Evolutionary conservation across 306 rosid species (phyloP).

Genomic region (Ormosia emarginata): DNA sequence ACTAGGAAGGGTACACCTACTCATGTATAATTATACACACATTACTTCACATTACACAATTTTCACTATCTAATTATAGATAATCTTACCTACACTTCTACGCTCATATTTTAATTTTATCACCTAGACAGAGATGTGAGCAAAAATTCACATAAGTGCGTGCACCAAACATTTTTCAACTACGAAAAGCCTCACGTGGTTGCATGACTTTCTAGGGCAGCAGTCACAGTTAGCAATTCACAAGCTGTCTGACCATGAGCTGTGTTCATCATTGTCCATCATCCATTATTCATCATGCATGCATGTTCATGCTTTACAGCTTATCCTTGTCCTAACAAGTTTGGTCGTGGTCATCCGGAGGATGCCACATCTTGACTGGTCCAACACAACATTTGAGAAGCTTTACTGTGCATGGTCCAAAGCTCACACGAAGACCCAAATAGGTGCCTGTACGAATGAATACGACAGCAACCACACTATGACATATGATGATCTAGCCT

Average conservation of each 20-base stretch:
- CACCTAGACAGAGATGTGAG: too few species aligned
- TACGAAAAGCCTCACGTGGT: conserved; percentile 19
- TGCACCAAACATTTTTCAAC: too few species aligned
- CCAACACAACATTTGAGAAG: conserved; percentile 19
- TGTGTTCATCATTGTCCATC: background rate
- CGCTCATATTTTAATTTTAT: too few species aligned
- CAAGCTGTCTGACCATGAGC: background rate
- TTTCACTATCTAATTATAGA: too few species aligned
- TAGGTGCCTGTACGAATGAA: conserved; percentile 36
- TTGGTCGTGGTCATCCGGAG: background rate
- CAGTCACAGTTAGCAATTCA: conserved; percentile 14
- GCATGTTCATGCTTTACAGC: background rate
- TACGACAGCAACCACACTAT: conserved; percentile 20
- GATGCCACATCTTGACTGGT: conserved; percentile 19
- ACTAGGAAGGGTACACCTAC: background rate
- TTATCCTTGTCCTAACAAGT: background rate
- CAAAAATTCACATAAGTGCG: too few species aligned
- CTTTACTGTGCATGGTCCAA: background rate
- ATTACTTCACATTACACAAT: too few species aligned
- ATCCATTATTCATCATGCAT: conserved; percentile 1
- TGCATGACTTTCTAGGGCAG: conserved; percentile 16
- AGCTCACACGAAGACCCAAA: conserved; percentile 24
- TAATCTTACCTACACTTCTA: too few species aligned
- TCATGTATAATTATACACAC: too few species aligned
- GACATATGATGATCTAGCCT: background rate